A percentile compares a stretch with the other conserved stretches of the same genome.
phyloP scores from a whole-genome alignment of 2,329 filamentous ascomycete species.

The Epichloe gansuensis region DNA sequence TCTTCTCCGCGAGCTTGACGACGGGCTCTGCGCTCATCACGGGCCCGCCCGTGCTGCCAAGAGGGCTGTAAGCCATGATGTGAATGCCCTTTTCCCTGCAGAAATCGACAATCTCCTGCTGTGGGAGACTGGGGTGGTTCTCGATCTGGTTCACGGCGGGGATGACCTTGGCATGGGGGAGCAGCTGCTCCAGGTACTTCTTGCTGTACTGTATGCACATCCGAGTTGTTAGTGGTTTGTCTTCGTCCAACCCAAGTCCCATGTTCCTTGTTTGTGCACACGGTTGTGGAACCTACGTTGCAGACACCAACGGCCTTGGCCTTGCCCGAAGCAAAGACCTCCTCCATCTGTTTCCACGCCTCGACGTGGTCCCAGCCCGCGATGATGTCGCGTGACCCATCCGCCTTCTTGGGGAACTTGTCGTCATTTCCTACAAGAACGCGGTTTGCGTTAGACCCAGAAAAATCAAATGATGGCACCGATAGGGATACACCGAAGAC shows the following conservation, averaged over 20 bases:
- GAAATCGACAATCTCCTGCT: slow-evolving; percentile 58
- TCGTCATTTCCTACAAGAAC: slow-evolving; percentile 48
- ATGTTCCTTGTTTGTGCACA: background rate
- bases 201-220: slow-evolving; percentile 34
- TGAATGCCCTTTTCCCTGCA: slow-evolving; percentile 57
- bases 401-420: slow-evolving; percentile 59
- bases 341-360: slow-evolving; percentile 68
- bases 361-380: slow-evolving; percentile 56
- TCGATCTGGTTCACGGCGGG: slow-evolving; percentile 63
- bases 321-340: slow-evolving; percentile 46
- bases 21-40: slow-evolving; percentile 50
- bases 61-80: slow-evolving; percentile 59
- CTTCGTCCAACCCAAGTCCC: background rate
- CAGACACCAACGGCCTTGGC: slow-evolving; percentile 40
- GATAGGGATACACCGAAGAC: slow-evolving; percentile 1
- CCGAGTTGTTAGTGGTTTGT: background rate
- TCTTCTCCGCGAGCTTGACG: slow-evolving; percentile 51
- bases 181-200: slow-evolving; percentile 41
- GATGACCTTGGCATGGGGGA: slow-evolving; percentile 36
- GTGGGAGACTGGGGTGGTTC: slow-evolving; percentile 58
- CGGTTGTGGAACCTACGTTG: slow-evolving; percentile 28
- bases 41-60: slow-evolving; percentile 51
- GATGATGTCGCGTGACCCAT: slow-evolving; percentile 64
- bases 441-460: background rate
- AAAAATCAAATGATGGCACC: background rate